Evolutionary conservation across 1,284 basidiomycete genomes (phyloP).

Genomic region (Stygiomarasmius scandens): DNA sequence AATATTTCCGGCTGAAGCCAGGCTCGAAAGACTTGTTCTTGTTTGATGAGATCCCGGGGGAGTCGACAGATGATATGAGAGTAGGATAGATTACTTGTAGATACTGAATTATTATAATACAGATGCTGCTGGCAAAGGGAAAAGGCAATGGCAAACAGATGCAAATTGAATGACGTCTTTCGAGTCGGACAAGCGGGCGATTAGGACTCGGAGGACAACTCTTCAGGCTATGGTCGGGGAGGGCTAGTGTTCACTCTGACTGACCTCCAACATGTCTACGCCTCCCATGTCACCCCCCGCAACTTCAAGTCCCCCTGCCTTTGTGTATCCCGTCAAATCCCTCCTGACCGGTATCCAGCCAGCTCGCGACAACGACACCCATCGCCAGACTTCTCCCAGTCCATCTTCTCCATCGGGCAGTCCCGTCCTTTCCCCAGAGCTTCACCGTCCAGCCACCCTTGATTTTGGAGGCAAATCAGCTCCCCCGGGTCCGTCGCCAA

Average conservation of each 20-base stretch:
- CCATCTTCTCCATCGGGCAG: slow-evolving; percentile 31
- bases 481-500: slow-evolving; percentile 1
- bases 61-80: not conserved
- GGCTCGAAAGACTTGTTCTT: slow-evolving; percentile 8
- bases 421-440: slow-evolving; percentile 1
- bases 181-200: too few species aligned
- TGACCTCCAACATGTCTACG: slow-evolving; percentile 1
- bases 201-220: not conserved
- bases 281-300: not conserved
- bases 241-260: not conserved
- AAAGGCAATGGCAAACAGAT: too few species aligned
- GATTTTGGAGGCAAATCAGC: slow-evolving; percentile 8
- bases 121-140: too few species aligned
- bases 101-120: too few species aligned
- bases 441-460: slow-evolving; percentile 4
- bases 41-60: not conserved
- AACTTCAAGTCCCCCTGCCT: slow-evolving; percentile 25
- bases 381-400: slow-evolving; percentile 29
- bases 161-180: too few species aligned
- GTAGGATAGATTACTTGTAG: too few species aligned
- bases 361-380: not conserved
- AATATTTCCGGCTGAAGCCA: slow-evolving; percentile 23
- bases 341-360: slow-evolving; percentile 38
- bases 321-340: slow-evolving; percentile 44
- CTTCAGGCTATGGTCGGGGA: not conserved